Evolutionary conservation across 495 filamentous ascomycete species (phyloP).

Genomic region (Penicillium parvum): DNA sequence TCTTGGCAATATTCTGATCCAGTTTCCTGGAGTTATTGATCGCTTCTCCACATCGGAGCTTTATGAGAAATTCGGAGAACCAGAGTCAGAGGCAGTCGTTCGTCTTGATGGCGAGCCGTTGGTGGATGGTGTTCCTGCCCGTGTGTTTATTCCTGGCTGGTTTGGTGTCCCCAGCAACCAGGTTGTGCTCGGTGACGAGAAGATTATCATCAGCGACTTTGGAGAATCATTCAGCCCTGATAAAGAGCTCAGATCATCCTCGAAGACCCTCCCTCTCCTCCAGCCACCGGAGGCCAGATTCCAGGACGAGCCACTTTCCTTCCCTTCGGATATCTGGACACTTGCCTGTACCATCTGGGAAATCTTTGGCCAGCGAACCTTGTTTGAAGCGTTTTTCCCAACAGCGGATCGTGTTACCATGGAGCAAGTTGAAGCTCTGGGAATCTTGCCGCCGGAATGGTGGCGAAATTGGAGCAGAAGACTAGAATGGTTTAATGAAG

Average conservation of each 20-base stretch:
- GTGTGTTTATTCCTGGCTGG: conserved; percentile 14
- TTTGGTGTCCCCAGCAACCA: conserved; percentile 18
- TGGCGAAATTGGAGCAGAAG: conserved; percentile 19
- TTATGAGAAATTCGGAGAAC: conserved; percentile 18
- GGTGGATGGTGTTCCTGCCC: conserved; percentile 6
- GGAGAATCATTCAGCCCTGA: conserved; percentile 23
- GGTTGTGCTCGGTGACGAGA: conserved; percentile 3
- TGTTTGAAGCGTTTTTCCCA: conserved; percentile 21
- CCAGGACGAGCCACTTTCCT: conserved; percentile 23
- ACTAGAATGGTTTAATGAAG: conserved; percentile 17
- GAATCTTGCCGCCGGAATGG: conserved; percentile 28
- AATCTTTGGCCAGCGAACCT: conserved; percentile 24
- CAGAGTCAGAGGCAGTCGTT: conserved; percentile 15
- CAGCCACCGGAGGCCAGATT: conserved; percentile 23
- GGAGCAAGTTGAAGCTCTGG: conserved; percentile 23
- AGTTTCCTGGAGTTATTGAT: conserved; percentile 14
- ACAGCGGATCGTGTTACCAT: conserved; percentile 22
- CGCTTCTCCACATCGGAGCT: conserved; percentile 12
- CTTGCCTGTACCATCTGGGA: conserved; percentile 31
- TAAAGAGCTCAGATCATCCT: conserved; percentile 4
- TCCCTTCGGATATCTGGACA: conserved; percentile 31
- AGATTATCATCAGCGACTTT: conserved; percentile 23
- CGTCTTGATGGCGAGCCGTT: conserved; percentile 18
- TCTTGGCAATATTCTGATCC: conserved; percentile 22
- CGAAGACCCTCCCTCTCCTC: conserved; percentile 21